Evolutionary conservation across 2,329 filamentous ascomycete genomes (phyloP), one percentile per base, ranked within the genome.

Genomic region (Apiospora saccharicola): DNA sequence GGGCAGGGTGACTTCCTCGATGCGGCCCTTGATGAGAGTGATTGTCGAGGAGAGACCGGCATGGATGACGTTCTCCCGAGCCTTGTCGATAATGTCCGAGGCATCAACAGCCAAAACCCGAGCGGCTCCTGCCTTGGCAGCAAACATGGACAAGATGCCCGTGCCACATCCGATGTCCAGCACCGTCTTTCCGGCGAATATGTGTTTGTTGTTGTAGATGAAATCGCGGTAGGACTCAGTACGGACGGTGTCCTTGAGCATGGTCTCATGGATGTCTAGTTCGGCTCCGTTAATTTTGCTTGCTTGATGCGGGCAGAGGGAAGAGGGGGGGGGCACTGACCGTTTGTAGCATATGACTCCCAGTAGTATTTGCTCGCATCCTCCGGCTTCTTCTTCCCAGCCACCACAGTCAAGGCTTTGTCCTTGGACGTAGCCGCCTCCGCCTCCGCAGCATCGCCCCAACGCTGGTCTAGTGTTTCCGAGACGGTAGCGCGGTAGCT

Each of bases 171-270:
- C 95, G 75, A 98, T 95, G 79, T 98, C 95, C 8, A 98, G 89
- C 16, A 98, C 93, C 13, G 92, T 90, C 84, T 97, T 98, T 78
- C 91, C 93, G 44, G 91, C 90, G 83, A 98, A 98, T 4, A 98
- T 85, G 75, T 94, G 86, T 82, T 97, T 96, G 85, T 98, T 94
- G 76, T 91, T 90, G 84, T 98, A 98, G 78, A 98, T 95, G 81
- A 98, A 98, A 83, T 98, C 95, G 67, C 95, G 91, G 83, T 98
- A 98, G 3, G 94, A 92, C 78, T 98, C 93, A 14, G 95, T 98
- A 70, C 95, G 92, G 53, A 98, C 88, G 0, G 90, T 87, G 79
- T 98, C 95, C 81, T 98, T 97, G 74, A 98, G 88, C 95, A 98
- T 98, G 10, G 93, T 95, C 80, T 98, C 94, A 81, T 98, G 95